A percentile compares a stretch with the other conserved stretches of the same genome.
phyloP scores from a whole-genome alignment of 192 early-diverging fungal genomes.

The Kappamyces sp. region DNA sequence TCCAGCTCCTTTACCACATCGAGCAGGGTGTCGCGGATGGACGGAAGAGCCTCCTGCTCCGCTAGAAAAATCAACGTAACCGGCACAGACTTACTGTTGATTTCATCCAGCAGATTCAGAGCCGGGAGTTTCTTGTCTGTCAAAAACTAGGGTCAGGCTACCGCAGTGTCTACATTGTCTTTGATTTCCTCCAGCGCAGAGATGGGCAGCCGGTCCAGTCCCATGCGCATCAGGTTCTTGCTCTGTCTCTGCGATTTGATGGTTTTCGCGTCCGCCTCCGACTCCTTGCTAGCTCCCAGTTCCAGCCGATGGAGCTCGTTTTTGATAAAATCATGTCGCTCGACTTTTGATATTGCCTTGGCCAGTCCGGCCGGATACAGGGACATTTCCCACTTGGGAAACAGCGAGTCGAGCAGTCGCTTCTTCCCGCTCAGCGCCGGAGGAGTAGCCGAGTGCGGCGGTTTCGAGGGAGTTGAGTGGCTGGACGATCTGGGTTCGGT shows the following conservation, averaged over 20 bases:
- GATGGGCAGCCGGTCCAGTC: conserved; percentile 7
- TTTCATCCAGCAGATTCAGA: conserved; percentile 9
- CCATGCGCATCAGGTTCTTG: not conserved
- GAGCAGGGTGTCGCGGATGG: not conserved
- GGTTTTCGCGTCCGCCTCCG: conserved; percentile 4
- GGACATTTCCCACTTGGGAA: conserved; percentile 10
- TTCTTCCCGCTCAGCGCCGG: not conserved
- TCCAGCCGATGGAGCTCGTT: not conserved
- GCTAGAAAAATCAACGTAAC: not conserved
- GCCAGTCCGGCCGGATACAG: conserved; percentile 3
- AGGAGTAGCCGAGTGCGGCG: too few species aligned
- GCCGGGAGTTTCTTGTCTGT: conserved; percentile 8
- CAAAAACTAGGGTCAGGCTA: not conserved
- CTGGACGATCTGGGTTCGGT: too few species aligned
- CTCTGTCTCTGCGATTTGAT: not conserved
- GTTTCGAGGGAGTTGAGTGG: too few species aligned
- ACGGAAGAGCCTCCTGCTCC: not conserved
- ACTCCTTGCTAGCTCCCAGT: not conserved
- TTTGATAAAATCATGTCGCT: conserved; percentile 7
- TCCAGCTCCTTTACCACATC: conserved; percentile 32
- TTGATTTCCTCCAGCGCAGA: conserved; percentile 10
- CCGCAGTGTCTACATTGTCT: not conserved
- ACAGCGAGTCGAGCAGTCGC: conserved; percentile 8
- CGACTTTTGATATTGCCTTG: conserved; percentile 8
- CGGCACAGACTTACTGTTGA: not conserved